phyloP scores from a whole-genome alignment of 192 early-diverging fungal species.

The Coemansia sp. region DNA sequence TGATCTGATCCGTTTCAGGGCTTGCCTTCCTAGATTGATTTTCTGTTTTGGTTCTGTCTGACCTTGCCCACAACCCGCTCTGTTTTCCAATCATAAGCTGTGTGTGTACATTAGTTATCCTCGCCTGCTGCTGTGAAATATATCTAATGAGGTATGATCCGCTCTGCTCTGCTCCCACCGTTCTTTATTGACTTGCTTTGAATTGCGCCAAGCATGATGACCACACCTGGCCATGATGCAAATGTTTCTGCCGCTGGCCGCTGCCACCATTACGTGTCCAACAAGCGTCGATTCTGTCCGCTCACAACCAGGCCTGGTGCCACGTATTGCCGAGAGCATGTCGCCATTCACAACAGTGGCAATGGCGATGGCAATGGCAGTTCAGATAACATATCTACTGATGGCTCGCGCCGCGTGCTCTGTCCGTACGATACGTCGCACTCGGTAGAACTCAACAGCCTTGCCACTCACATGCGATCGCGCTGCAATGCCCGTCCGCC shows the following conservation, averaged over 20 bases:
- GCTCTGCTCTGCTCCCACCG: no score
- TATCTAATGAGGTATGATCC: no score
- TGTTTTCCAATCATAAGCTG: neutral
- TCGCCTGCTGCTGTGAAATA: no score
- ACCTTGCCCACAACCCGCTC: neutral
- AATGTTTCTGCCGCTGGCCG: conserved; percentile 5
- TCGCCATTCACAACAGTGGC: conserved; percentile 1
- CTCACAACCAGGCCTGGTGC: conserved; percentile 56
- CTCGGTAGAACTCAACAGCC: conserved; percentile 56
- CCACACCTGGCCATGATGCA: neutral
- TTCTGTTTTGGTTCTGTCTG: no score
- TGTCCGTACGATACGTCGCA: conserved; percentile 75
- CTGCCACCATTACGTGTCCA: conserved; percentile 59
- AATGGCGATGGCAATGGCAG: neutral
- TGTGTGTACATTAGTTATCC: no score
- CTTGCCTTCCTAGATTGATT: neutral
- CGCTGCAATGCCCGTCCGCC: conserved; percentile 67
- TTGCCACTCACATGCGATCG: conserved; percentile 61
- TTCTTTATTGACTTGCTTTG: neutral
- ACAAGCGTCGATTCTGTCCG: conserved; percentile 67
- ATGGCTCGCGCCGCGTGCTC: conserved; percentile 57
- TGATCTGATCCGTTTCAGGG: neutral
- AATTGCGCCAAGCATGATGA: neutral
- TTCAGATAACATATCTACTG: neutral
- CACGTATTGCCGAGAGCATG: conserved; percentile 74